Evolutionary conservation across 176 grass and related monocot species (phyloP), one percentile per base, ranked within the genome.

Genomic region (Oryza officinalis): DNA sequence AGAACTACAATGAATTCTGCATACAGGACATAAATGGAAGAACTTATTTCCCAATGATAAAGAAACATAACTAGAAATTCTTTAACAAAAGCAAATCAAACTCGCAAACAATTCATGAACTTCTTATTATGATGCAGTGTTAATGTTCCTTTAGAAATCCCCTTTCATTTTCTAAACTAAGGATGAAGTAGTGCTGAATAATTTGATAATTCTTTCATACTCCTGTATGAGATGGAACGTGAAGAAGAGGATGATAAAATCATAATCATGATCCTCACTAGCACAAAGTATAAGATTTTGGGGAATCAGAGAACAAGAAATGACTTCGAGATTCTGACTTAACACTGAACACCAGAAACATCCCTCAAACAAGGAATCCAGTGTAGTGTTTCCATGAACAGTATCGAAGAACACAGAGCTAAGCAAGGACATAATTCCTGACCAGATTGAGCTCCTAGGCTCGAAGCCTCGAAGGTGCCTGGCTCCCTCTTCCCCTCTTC

Each of bases 401-500:
- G 27, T 11, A 64, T 2, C 1, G 50, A 66, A 50, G 13, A 75
- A 65, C 8, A 49, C n/a, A 31, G 69, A n/a, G 2, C 17, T 5
- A 20, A 54, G 52, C 20, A 13, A 10, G 40, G 38, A 38, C 25
- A 54, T 22, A 27, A 65, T 64, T 52, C 41, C 86, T 76, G 73
- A 91, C 86, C 86, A 77, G 84, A 50, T 40, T 76, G 76, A 65
- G 73, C 81, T 76, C 69, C 49, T 45, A 4, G 35, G 13, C 25
- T 35, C 63, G 5, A 79, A 4, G 35, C 10, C 25, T 35, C 63
- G 5, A 79, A 5, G 30, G 15, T 14, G 64, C 22, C 44, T 69
- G 31, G 65, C 80, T 50, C 22, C 44, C 69, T 69, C 63, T 65
- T 30, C n/a, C 20, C 77, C 52, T 71, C 80, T 45, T 66, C 41